Percentiles rank a stretch among this genome's conserved stretches.
phyloP scores from a whole-genome alignment of 306 rosid species.

The Cucumis sativus region DNA sequence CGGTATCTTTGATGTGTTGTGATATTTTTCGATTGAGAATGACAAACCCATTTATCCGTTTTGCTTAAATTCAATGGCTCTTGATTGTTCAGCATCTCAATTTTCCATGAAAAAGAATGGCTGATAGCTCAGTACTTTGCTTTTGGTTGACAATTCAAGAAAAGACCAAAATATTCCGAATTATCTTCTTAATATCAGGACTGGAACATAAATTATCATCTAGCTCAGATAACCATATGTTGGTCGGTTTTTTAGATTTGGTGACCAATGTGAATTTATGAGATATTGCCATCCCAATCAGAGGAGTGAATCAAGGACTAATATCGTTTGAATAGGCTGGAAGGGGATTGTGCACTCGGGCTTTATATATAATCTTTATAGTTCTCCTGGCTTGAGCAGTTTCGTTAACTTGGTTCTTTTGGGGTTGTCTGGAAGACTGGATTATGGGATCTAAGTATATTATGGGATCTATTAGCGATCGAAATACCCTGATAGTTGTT shows the following conservation, averaged over 20 bases:
- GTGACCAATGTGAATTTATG: not conserved
- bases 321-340: not conserved
- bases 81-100: not conserved
- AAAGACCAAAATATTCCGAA: not conserved
- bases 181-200: not conserved
- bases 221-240: not conserved
- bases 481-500: not conserved
- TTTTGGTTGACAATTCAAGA: not conserved
- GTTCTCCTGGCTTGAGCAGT: not conserved
- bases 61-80: not conserved
- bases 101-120: not conserved
- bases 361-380: not conserved
- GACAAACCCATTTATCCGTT: not conserved
- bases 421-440: not conserved
- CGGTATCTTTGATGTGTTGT: not conserved
- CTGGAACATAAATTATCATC: not conserved
- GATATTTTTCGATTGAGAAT: not conserved
- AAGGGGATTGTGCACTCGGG: not conserved
- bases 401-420: not conserved
- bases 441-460: no score
- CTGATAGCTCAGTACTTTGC: not conserved
- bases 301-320: not conserved
- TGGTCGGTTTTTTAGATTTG: not conserved
- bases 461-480: not conserved
- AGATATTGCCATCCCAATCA: not conserved